A percentile compares a stretch with the other conserved stretches of the same genome.
phyloP scores from a whole-genome alignment of 345 rosid genomes.

The Rubroshorea leprosula region DNA sequence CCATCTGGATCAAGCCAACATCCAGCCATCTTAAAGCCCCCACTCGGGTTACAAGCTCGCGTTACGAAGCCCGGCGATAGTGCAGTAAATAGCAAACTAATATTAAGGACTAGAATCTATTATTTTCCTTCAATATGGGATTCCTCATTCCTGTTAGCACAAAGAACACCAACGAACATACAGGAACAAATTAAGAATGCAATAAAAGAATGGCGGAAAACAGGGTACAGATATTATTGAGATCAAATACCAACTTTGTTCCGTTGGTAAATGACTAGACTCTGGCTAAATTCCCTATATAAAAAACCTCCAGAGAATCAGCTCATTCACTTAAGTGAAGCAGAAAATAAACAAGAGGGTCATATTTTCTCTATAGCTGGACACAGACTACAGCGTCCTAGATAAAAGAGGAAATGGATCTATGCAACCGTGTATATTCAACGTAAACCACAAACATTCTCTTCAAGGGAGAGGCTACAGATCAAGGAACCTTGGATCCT shows the following conservation, averaged over 20 bases:
- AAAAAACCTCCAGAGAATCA: conserved; percentile 20
- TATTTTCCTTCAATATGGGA: not conserved
- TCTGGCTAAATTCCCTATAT: conserved; percentile 9
- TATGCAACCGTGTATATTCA: not conserved
- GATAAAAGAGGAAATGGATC: not conserved
- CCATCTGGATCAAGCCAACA: not conserved
- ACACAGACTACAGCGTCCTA: too few species aligned
- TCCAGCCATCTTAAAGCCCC: conserved; percentile 16
- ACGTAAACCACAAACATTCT: not conserved
- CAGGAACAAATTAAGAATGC: too few species aligned
- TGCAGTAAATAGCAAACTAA: too few species aligned
- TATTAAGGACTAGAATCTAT: not conserved
- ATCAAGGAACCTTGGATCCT: conserved; percentile 11
- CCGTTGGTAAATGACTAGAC: not conserved
- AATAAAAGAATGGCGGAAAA: too few species aligned
- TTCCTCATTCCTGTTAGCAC: too few species aligned
- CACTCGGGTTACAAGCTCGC: conserved; percentile 18
- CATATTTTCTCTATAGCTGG: too few species aligned
- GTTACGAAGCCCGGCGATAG: conserved; percentile 16
- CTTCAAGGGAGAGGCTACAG: conserved; percentile 4
- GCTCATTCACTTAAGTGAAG: not conserved
- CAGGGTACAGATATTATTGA: too few species aligned
- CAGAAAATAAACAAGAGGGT: too few species aligned
- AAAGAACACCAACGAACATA: too few species aligned
- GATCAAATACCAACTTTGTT: not conserved